phyloP scores from a whole-genome alignment of 2,329 filamentous ascomycete genomes.

The Neospermospora avenae region DNA sequence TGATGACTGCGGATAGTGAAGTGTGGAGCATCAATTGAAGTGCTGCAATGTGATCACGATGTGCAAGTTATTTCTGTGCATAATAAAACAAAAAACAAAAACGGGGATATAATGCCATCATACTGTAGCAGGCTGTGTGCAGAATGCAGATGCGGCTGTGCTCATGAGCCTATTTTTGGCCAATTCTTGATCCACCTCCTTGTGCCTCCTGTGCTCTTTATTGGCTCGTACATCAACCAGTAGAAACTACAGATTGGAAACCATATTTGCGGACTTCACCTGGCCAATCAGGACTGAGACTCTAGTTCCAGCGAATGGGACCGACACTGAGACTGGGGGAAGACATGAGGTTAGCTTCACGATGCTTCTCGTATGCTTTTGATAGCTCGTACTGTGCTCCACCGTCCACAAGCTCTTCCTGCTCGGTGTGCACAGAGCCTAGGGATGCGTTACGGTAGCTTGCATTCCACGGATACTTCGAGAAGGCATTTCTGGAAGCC shows the following conservation, averaged over 20 bases:
- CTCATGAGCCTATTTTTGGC: not conserved
- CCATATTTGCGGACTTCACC: not conserved
- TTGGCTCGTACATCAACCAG: not conserved
- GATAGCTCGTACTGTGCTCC: not conserved
- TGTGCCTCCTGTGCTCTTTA: not conserved
- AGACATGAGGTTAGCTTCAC: not conserved
- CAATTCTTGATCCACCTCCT: not conserved
- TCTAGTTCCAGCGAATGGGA: not conserved
- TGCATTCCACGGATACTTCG: not conserved
- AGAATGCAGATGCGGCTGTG: not conserved
- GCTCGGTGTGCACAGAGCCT: not conserved
- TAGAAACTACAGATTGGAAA: not conserved
- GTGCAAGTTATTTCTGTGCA: conserved; percentile 5
- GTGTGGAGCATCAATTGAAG: not conserved
- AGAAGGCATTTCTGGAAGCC: conserved; percentile 2
- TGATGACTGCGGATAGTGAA: not conserved
- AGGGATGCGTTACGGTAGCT: not conserved
- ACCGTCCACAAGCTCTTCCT: not conserved
- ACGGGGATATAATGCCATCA: not conserved
- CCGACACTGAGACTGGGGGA: not conserved
- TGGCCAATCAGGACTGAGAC: not conserved
- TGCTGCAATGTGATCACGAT: not conserved
- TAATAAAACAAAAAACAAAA: not conserved
- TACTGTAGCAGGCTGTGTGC: not conserved
- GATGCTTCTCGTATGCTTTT: not conserved